Percentiles rank a stretch among this genome's conserved stretches.
Evolutionary conservation across 805 yeast genomes (phyloP).

Genomic region (Zygosaccharomyces gambellarensis): DNA sequence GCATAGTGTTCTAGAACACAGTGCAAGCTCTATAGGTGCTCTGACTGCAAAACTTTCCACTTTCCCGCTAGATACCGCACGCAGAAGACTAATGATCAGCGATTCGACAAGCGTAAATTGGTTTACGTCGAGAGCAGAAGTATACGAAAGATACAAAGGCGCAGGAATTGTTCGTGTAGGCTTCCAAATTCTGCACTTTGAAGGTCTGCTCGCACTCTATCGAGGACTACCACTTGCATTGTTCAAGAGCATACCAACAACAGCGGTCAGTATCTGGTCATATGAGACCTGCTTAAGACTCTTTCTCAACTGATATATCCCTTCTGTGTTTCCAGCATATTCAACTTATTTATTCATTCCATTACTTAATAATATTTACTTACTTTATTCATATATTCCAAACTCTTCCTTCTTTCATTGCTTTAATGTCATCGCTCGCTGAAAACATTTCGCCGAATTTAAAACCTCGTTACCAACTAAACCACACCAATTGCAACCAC

Average conservation of each 20-base stretch:
- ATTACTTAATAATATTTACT: not conserved
- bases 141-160: slow-evolving; percentile 19
- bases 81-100: slow-evolving; percentile 70
- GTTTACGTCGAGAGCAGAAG: slow-evolving; percentile 16
- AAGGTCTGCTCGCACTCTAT: slow-evolving; percentile 68
- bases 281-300: slow-evolving; percentile 41
- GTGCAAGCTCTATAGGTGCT: slow-evolving; percentile 74
- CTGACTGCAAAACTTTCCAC: slow-evolving; percentile 62
- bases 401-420: not conserved
- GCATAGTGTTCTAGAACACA: slow-evolving; percentile 41
- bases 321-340: not conserved
- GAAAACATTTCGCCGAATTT: not conserved
- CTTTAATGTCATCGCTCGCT: not conserved
- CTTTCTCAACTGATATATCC: slow-evolving; percentile 7
- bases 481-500: not conserved
- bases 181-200: slow-evolving; percentile 41
- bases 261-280: slow-evolving; percentile 60
- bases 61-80: slow-evolving; percentile 81
- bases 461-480: not conserved
- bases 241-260: slow-evolving; percentile 74
- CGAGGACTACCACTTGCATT: slow-evolving; percentile 69
- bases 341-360: not conserved
- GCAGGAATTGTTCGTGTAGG: slow-evolving; percentile 32
- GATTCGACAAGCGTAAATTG: slow-evolving; percentile 19
- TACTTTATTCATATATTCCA: not conserved